phyloP scores from a whole-genome alignment of 2,329 filamentous ascomycete genomes.

The Chaetomium sp. region DNA sequence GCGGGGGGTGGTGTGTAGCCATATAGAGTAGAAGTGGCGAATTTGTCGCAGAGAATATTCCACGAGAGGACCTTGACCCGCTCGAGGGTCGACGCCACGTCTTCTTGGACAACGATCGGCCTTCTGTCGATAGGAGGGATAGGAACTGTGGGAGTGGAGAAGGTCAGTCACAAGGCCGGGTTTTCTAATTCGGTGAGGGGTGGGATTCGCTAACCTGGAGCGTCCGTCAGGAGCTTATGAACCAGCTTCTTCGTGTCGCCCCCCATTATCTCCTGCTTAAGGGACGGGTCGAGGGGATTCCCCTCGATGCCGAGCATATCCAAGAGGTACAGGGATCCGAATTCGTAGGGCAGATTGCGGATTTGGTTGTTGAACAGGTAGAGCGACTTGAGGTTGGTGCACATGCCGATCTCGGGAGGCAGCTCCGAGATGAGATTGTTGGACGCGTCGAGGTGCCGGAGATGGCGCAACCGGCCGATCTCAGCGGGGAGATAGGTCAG shows the following conservation, averaged over 20 bases:
- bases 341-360: constrained; percentile 75
- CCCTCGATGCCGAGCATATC: constrained; percentile 91
- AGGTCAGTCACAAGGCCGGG: constrained; percentile 1
- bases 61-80: constrained; percentile 86
- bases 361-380: constrained; percentile 91
- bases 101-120: constrained; percentile 75
- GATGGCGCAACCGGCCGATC: constrained; percentile 78
- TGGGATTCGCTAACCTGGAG: constrained; percentile 70
- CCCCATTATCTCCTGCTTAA: constrained; percentile 83
- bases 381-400: constrained; percentile 84
- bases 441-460: constrained; percentile 84
- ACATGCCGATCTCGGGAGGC: constrained; percentile 93
- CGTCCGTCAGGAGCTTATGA: constrained; percentile 77
- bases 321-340: constrained; percentile 85
- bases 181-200: neutral
- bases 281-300: constrained; percentile 75
- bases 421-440: constrained; percentile 81
- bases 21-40: constrained; percentile 81
- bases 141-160: constrained; percentile 58
- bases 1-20: constrained; percentile 86
- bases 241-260: constrained; percentile 86
- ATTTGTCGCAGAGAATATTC: constrained; percentile 95
- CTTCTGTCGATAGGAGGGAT: constrained; percentile 75
- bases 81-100: constrained; percentile 61
- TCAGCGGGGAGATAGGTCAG: constrained; percentile 75